phyloP scores from a whole-genome alignment of 805 yeast species.

The Candida andamanensis region DNA sequence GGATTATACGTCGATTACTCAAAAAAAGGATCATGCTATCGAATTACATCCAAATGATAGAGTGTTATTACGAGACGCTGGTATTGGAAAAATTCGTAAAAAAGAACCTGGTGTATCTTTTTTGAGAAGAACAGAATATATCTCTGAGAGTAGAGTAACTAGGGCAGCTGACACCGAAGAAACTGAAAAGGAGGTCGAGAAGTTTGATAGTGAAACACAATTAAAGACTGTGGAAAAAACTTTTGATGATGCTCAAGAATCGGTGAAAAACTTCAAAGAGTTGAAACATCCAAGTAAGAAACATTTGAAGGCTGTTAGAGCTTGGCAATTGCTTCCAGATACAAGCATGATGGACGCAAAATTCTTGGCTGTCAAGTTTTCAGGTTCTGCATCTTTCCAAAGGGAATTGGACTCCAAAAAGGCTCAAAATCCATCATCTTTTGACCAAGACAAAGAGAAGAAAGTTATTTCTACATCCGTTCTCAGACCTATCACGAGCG shows the following conservation, averaged over 20 bases:
- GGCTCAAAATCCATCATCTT: constrained; percentile 22
- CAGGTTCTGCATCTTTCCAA: constrained; percentile 49
- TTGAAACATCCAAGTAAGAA: constrained; percentile 78
- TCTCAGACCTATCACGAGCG: constrained; percentile 67
- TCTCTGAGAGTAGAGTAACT: constrained; percentile 52
- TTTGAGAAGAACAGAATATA: constrained; percentile 91
- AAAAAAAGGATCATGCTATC: constrained; percentile 20
- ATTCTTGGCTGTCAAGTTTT: constrained; percentile 58
- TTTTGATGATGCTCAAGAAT: constrained; percentile 57
- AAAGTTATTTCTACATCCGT: constrained; percentile 52
- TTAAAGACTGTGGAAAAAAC: constrained; percentile 69
- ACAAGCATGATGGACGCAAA: constrained; percentile 83
- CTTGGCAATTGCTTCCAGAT: constrained; percentile 86
- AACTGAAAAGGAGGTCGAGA: constrained; percentile 23
- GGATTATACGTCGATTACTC: constrained; percentile 35
- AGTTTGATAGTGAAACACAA: constrained; percentile 57
- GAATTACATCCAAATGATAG: constrained; percentile 75
- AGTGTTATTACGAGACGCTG: constrained; percentile 75
- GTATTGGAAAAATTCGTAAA: constrained; percentile 39
- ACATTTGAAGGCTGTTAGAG: constrained; percentile 63
- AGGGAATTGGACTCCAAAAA: constrained; percentile 30
- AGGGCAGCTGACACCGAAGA: constrained; percentile 4
- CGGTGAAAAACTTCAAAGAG: constrained; percentile 36
- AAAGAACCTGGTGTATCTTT: constrained; percentile 62
- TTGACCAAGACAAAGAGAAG: constrained; percentile 27